Evolutionary conservation across 148 eudicot genomes (phyloP).

Genomic region (Amaranthus hypochondriacus): DNA sequence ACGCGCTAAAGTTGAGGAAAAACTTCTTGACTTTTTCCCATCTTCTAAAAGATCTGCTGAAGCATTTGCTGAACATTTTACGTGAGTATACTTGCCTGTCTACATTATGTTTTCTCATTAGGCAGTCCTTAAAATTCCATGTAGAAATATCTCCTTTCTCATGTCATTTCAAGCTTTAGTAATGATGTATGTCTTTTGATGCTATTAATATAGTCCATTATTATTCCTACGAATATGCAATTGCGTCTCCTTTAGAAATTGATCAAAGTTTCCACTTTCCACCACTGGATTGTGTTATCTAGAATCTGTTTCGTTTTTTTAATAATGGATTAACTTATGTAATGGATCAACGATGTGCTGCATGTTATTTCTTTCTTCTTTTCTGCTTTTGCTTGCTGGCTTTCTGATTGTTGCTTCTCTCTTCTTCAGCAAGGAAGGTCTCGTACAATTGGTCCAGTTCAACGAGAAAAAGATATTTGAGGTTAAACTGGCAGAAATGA

Average conservation of each 20-base stretch:
- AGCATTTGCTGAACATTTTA: conserved; percentile 91
- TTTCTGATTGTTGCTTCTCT: conserved; percentile 10
- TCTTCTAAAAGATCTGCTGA: conserved; percentile 77
- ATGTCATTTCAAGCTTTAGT: no score
- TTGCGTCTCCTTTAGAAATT: no score
- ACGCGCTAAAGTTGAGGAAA: conserved; percentile 88
- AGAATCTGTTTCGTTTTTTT: no score
- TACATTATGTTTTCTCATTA: background rate
- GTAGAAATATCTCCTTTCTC: no score
- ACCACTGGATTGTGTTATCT: no score
- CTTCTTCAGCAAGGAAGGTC: conserved; percentile 66
- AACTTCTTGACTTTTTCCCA: conserved; percentile 85
- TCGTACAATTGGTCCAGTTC: conserved; percentile 67
- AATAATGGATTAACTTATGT: no score
- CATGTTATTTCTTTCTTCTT: background rate
- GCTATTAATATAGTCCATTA: no score
- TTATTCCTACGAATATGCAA: no score
- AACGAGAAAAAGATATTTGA: conserved; percentile 90
- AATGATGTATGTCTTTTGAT: no score
- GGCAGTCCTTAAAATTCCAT: no score
- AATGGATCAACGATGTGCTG: background rate
- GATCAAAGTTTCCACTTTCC: no score
- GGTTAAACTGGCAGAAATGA: conserved; percentile 95
- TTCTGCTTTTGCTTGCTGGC: background rate
- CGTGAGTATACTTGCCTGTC: conserved; percentile 43